phyloP scores from a whole-genome alignment of 1,284 basidiomycete genomes.

The Naganishia liquefaciens region DNA sequence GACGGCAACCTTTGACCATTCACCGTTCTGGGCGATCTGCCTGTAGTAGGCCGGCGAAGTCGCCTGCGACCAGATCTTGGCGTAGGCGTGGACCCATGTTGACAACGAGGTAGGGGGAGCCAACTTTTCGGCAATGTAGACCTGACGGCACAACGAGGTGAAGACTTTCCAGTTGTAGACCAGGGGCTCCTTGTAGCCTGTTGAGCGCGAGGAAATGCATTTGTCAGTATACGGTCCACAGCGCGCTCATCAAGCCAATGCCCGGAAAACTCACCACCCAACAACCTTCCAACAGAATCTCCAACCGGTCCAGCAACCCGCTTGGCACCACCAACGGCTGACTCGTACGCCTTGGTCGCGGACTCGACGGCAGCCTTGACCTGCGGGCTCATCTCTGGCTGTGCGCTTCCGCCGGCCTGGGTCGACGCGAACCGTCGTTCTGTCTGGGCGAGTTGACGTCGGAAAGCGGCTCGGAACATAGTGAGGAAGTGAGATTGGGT shows the following conservation, averaged over 20 bases:
- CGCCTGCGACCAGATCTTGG: slow-evolving; percentile 69
- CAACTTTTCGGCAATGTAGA: slow-evolving; percentile 85
- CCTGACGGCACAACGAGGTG: slow-evolving; percentile 81
- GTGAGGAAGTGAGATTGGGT: slow-evolving; percentile 22
- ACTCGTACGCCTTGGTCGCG: slow-evolving; percentile 44
- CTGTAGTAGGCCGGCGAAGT: slow-evolving; percentile 70
- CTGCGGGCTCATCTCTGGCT: slow-evolving; percentile 42
- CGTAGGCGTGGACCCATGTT: slow-evolving; percentile 69
- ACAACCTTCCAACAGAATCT: slow-evolving; percentile 46
- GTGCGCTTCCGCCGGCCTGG: slow-evolving; percentile 32
- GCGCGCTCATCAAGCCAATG: not conserved
- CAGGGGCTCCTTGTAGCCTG: slow-evolving; percentile 80
- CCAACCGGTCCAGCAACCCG: slow-evolving; percentile 52
- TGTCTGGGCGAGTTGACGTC: slow-evolving; percentile 32
- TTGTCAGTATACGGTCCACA: not conserved
- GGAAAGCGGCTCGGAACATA: slow-evolving; percentile 27
- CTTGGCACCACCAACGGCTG: slow-evolving; percentile 45
- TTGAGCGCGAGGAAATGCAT: not conserved
- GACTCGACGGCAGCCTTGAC: slow-evolving; percentile 50
- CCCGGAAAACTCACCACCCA: slow-evolving; percentile 47
- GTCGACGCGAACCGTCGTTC: slow-evolving; percentile 33
- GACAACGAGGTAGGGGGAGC: slow-evolving; percentile 72
- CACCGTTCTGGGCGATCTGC: slow-evolving; percentile 67
- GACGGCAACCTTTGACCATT: slow-evolving; percentile 74
- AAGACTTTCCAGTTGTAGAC: slow-evolving; percentile 81